Percentiles rank a stretch among this genome's conserved stretches.
Conservation (phyloP, 371 early-diverging fungal genomes). For the Mucor sp. region DNA sequence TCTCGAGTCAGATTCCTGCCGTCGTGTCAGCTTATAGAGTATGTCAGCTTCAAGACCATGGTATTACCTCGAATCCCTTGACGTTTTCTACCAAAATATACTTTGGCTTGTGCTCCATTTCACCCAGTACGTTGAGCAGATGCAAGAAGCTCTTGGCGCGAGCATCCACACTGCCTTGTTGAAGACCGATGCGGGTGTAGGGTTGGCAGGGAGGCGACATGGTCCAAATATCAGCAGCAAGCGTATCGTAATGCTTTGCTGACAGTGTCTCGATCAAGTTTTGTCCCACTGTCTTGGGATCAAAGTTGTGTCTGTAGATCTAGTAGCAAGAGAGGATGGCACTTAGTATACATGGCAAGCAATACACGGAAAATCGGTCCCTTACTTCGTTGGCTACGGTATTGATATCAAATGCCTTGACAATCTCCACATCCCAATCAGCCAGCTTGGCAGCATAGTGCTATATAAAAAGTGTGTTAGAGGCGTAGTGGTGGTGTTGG, state of each 20-base stretch:
- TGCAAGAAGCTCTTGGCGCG: constrained; percentile 78
- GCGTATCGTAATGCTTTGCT: constrained; percentile 59
- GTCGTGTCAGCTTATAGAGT: no score
- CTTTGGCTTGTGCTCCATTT: constrained; percentile 61
- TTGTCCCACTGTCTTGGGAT: constrained; percentile 65
- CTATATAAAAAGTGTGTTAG: constrained; percentile 37
- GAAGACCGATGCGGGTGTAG: constrained; percentile 78
- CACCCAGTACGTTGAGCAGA: constrained; percentile 62
- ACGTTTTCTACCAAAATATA: constrained; percentile 85
- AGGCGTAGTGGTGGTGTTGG: no score
- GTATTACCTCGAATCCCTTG: constrained; percentile 74
- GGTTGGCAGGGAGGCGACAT: constrained; percentile 90
- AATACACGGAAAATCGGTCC: background rate
- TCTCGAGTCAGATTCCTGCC: constrained; percentile 66
- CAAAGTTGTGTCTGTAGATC: constrained; percentile 76
- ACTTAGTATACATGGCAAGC: no score
- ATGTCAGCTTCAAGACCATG: no score
- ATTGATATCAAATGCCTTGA: constrained; percentile 82
- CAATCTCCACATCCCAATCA: constrained; percentile 58
- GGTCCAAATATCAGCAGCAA: constrained; percentile 77
- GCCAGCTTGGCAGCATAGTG: constrained; percentile 74
- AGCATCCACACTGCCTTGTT: constrained; percentile 74
- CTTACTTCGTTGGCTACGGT: constrained; percentile 74
- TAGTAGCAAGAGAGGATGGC: constrained; percentile 8
- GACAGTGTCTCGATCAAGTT: constrained; percentile 72